Conservation (phyloP, 108 stramenopile genomes). For the Skeletonema menzelii region DNA sequence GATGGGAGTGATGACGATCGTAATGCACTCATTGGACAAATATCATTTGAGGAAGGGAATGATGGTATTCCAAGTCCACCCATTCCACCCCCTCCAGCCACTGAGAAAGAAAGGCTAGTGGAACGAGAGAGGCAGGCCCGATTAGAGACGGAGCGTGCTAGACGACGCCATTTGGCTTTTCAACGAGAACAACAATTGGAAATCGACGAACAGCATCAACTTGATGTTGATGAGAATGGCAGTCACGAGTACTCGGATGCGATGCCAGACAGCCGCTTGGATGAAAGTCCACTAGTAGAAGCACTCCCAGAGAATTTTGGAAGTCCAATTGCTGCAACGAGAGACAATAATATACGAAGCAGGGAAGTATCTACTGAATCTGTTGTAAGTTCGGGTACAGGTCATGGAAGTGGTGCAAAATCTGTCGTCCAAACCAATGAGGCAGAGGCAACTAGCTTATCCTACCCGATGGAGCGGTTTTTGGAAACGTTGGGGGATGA, state of each 20-base stretch:
- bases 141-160: constrained; percentile 68
- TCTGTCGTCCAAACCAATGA: constrained; percentile 1
- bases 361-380: constrained; percentile 3
- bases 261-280: neutral
- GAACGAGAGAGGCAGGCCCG: constrained; percentile 76
- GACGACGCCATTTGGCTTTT: constrained; percentile 77
- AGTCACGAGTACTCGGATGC: neutral
- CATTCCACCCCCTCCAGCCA: constrained; percentile 50
- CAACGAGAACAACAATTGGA: constrained; percentile 12
- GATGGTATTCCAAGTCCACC: constrained; percentile 13
- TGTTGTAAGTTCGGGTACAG: neutral
- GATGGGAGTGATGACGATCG: neutral
- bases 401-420: neutral
- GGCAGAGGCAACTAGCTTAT: constrained; percentile 5
- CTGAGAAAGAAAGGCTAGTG: constrained; percentile 74
- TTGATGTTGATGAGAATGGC: neutral
- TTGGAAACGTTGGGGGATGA: constrained; percentile 21
- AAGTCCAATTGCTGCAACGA: neutral
- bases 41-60: neutral
- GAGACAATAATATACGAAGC: constrained; percentile 19
- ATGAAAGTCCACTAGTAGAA: neutral
- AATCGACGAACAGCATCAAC: neutral
- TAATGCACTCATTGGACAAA: neutral
- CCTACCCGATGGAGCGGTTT: constrained; percentile 76
- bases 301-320: constrained; percentile 18